These are phyloP conservation scores for Xerocomus minutiporus DNA, from an alignment of 1,284 basidiomycete species.

Conservation along the genomic window DNA sequence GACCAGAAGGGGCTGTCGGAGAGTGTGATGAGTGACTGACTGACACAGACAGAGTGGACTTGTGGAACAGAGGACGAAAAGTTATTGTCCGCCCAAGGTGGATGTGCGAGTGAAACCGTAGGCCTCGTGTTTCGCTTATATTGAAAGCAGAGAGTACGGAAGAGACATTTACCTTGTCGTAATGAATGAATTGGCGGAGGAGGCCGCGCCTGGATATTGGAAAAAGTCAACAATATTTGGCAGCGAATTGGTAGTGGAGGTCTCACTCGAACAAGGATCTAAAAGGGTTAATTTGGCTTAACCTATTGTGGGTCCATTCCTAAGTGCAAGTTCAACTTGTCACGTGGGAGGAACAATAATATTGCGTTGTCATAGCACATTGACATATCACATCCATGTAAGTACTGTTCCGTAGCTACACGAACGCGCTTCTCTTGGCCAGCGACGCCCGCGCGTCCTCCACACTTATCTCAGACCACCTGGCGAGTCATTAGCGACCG, in stretches of 20 bases:
- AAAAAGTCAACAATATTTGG: constrained; percentile 14
- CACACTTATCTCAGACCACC: constrained; percentile 42
- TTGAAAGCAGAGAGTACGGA: background rate
- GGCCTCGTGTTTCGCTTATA: constrained; percentile 28
- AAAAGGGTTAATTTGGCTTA: constrained; percentile 24
- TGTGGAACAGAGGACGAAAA: constrained; percentile 21
- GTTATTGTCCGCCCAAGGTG: constrained; percentile 24
- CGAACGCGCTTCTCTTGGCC: constrained; percentile 23
- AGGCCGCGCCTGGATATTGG: constrained; percentile 55
- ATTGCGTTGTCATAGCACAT: too few relatives aligned
- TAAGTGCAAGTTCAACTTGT: constrained; percentile 2
- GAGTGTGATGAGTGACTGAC: constrained; percentile 16
- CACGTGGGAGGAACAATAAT: constrained; percentile 25
- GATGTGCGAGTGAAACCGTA: constrained; percentile 9
- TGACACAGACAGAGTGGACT: constrained; percentile 13
- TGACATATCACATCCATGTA: too few relatives aligned
- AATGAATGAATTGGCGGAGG: constrained; percentile 64
- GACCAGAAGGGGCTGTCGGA: constrained; percentile 24
- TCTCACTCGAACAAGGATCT: constrained; percentile 39
- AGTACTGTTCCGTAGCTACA: background rate
- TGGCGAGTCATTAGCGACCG: constrained; percentile 9
- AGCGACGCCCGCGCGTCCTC: constrained; percentile 33
- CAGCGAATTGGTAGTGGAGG: constrained; percentile 11
- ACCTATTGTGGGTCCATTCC: background rate
- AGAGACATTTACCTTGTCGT: constrained; percentile 13